Base-by-base conservation (phyloP, 495 filamentous ascomycete species). In the Viridothelium virens region DNA sequence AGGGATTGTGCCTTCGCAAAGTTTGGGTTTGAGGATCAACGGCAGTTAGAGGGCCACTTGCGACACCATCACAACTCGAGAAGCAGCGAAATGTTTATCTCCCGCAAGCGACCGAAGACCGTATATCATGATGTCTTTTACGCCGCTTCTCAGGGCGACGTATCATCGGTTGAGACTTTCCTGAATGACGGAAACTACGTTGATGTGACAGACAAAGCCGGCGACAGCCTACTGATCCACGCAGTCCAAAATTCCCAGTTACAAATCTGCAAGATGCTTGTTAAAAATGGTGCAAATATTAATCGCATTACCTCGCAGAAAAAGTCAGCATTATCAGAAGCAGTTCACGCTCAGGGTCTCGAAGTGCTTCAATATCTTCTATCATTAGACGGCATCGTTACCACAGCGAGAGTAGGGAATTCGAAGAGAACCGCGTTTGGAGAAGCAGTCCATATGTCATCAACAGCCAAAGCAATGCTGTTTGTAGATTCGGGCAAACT, bases 301-400 rank as follows among this genome's bases (percentile, higher is more conserved):
- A 53, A 18, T 18, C 48, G 1, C 1, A 18, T 53, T 18, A 53
- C 14, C 16, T 53, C 48, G 25, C 48, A 1, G 25, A 53, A 53
- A 0, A 53, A 11, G 48, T 16, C 48, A 9, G 48, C 48, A 53
- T 53, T 53, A 53, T 53, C 25, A 53, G 48, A 53, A 53, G 48
- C 48, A 53, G 48, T 53, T 53, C 48, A 53, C 48, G 48, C 48
- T 53, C 7, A 53, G 16, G 48, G 48, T 18, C 48, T 16, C 16
- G 48, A 53, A 53, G 16, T 53, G 16, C 48, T 53, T 53, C 48
- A 53, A 53, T 53, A 53, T 53, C 48, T 53, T 53, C 25, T 53
- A 18, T 53, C 48, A 18, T 53, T 53, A 18, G 48, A 53, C 16
- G 16, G 4, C 16, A 53, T 53, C 48, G 48, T 16, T 53, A 53